phyloP scores from a whole-genome alignment of 2,329 filamentous ascomycete species.

The Sarocladium kiliense region DNA sequence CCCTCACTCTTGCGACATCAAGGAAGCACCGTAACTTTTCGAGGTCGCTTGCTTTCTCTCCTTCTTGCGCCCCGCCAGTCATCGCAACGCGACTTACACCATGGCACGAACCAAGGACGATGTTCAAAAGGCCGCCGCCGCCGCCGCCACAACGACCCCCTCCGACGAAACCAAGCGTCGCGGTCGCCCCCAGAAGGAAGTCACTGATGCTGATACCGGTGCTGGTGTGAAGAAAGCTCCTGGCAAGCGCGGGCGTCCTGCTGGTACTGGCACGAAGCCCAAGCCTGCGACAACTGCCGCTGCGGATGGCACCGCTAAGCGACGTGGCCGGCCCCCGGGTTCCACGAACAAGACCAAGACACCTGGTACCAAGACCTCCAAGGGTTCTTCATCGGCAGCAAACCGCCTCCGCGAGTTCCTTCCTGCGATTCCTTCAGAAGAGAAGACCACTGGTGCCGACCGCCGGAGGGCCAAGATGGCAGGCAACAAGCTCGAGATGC shows the following conservation, averaged over 20 bases:
- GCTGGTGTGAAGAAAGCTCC: slow-evolving; percentile 5
- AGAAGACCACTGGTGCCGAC: slow-evolving; percentile 5
- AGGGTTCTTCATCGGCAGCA: not conserved
- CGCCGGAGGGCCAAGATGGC: slow-evolving; percentile 4
- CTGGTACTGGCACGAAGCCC: slow-evolving; percentile 27
- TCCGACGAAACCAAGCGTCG: slow-evolving; percentile 15
- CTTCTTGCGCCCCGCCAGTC: not conserved
- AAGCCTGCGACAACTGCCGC: not conserved
- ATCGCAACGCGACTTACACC: slow-evolving; percentile 2
- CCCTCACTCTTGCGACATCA: not conserved
- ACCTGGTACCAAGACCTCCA: not conserved
- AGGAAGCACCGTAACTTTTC: too few species aligned
- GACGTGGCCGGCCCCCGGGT: slow-evolving; percentile 9
- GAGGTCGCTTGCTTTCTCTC: too few species aligned
- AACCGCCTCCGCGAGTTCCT: slow-evolving; percentile 4
- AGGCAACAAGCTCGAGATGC: slow-evolving; percentile 1
- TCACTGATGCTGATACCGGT: not conserved
- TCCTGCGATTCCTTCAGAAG: not conserved
- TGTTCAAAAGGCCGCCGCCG: slow-evolving; percentile 1
- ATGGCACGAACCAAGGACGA: slow-evolving; percentile 9
- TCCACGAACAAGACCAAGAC: slow-evolving; percentile 3
- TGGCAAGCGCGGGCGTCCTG: slow-evolving; percentile 36
- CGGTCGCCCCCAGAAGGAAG: slow-evolving; percentile 36
- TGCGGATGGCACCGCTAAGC: not conserved
- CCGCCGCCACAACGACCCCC: not conserved